Base-by-base conservation (phyloP, 2,329 filamentous ascomycete species). In the Fonsecaea multimorphosa region DNA sequence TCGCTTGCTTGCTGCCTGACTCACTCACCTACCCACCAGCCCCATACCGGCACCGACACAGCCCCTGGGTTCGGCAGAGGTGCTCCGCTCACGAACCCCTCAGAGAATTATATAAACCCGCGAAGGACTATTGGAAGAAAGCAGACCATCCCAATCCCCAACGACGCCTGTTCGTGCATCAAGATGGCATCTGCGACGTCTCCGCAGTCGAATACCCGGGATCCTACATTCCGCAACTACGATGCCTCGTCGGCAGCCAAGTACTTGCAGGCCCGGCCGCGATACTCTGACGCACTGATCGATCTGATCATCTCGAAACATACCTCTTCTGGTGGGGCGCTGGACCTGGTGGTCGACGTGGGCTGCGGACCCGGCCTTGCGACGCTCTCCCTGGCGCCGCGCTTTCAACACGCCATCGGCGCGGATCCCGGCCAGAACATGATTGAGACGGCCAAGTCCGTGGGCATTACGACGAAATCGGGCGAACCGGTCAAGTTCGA, bases 281-380 rank as follows among this genome's bases (percentile, higher is more conserved):
- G 76, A 55, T 87, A 87, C 71, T 75, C 80, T 52, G 69, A 76
- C 0, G 71, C 70, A 5, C 74, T 87, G n/a, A 86, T 85, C 74
- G 66, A 82, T 2, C 70, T 72, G 44, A 77, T 88, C 55, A 52
- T 84, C 3, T 68, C 78, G 19, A 77, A 82, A 59, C 86, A 88
- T 69, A 74, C 70, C 0, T 75, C 78, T 0, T 81, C 79, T 0
- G 81, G 82, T 22, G 84, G 83, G 12, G 59, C 77, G 12, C 70
- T 83, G 14, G 72, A 76, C 32, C 76, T 74, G 2, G 67, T 86
- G 0, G 72, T 86, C 12, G 86, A 89, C 66, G 74, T 87, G 5
- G 86, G 86, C 34, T 87, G 84, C 70, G 85, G 86, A 0, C 85
- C 86, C 0, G 86, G 86, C 3, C 81, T 74, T 12, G 83, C 81